A percentile compares a stretch with the other conserved stretches of the same genome.
Evolutionary conservation across 2,329 filamentous ascomycete genomes (phyloP).

Genomic region (Talaromyces sp.): DNA sequence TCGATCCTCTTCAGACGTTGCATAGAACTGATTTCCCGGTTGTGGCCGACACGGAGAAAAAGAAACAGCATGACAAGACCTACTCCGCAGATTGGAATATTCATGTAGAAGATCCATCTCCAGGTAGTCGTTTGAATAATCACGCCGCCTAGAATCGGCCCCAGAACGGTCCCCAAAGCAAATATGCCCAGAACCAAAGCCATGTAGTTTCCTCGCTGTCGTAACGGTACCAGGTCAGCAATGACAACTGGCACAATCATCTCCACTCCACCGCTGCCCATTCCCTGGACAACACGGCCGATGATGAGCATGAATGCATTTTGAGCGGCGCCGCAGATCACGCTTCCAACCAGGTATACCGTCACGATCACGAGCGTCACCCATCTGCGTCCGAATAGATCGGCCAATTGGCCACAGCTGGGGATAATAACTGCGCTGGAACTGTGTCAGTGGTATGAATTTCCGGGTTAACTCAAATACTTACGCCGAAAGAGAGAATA

Average conservation of each 20-base stretch:
- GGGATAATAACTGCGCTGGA: conserved; percentile 2
- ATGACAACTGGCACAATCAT: conserved; percentile 47
- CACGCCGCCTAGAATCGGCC: conserved; percentile 17
- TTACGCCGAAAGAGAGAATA: conserved; percentile 26
- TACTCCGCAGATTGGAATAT: conserved; percentile 44
- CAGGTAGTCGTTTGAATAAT: conserved; percentile 19
- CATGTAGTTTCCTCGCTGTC: conserved; percentile 43
- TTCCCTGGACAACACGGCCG: conserved; percentile 51
- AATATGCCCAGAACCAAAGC: conserved; percentile 35
- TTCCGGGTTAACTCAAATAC: not conserved
- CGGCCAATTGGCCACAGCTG: conserved; percentile 3
- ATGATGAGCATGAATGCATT: conserved; percentile 44
- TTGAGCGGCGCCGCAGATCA: conserved; percentile 5
- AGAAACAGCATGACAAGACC: conserved; percentile 47
- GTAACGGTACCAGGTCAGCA: conserved; percentile 48
- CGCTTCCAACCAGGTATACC: conserved; percentile 13
- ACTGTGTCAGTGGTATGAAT: not conserved
- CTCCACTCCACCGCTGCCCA: conserved; percentile 42
- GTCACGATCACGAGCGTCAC: conserved; percentile 3
- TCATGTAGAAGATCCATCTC: conserved; percentile 26
- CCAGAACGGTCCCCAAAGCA: conserved; percentile 40
- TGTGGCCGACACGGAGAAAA: conserved; percentile 53
- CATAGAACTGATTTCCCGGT: conserved; percentile 50
- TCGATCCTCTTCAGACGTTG: conserved; percentile 50
- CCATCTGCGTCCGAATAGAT: conserved; percentile 13